Evolutionary conservation across 495 filamentous ascomycete genomes (phyloP), one percentile per base, ranked within the genome.

Genomic region (Penicillium diatomitis): DNA sequence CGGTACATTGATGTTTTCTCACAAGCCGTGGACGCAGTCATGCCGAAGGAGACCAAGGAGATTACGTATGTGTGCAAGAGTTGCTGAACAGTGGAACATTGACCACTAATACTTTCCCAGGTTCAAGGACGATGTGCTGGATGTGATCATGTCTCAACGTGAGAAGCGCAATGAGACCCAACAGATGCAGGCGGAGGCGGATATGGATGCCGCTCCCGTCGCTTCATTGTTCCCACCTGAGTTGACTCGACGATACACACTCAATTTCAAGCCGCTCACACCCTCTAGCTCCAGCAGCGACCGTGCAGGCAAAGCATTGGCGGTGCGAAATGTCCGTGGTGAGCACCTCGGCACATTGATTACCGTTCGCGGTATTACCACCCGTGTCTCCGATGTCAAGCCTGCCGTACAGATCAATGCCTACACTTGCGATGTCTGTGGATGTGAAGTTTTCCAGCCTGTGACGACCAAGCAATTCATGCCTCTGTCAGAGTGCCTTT

Each of bases 381-480:
- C 92, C 1, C 78, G 92, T 63, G 94, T 97, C 2, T 95, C 91
- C 2, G 92, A 98, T 62, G 92, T 98, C 50, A 98, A 98, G 72
- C 92, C 92, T 32, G 82, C 92, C n/a, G 87, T 96, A 20, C 83
- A 88, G 55, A 94, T 98, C 51, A 95, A 95, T 64, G 94, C 94
- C 34, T 98, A 97, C 64, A 90, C 90, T 30, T 98, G 92, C 69
- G 92, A 98, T 61, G 82, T 88, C 43, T 98, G 92, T 58, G 92
- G 92, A 39, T 89, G 83, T 60, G 94, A 98, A 66, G 89, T 97
- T 59, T 98, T 98, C 78, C 92, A 98, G 67, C 91, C 95, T 10
- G 79, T 98, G 61, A 87, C 84, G 32, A 85, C 87, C 42, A 96
- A 90, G 70, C 87, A 91, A 57, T 98, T 86, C 61, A 79, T 83